Conservation (phyloP, 139 green algal species). For the Ostreobium quekettii region DNA sequence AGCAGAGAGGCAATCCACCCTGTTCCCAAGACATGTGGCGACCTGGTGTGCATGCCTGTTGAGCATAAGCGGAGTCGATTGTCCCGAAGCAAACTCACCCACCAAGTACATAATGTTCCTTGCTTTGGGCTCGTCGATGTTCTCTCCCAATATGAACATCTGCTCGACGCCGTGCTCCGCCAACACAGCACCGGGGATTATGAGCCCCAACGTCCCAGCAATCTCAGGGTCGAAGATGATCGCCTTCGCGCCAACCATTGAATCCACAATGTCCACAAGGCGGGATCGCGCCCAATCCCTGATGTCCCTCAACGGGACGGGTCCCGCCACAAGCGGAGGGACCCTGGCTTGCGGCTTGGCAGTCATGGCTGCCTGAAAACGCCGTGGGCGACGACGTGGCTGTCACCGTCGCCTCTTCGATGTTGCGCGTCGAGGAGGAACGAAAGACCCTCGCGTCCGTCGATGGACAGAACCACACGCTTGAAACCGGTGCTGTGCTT, state of each 20-base stretch:
- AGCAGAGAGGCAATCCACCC: too few relatives aligned
- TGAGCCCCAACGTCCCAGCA: slow-evolving; percentile 4
- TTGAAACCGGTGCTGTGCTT: too few relatives aligned
- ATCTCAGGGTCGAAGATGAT: slow-evolving; percentile 6
- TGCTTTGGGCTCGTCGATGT: background rate
- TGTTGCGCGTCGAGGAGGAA: too few relatives aligned
- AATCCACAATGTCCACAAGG: slow-evolving; percentile 17
- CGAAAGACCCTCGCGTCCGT: too few relatives aligned
- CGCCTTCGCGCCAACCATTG: slow-evolving; percentile 17
- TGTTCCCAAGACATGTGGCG: too few relatives aligned
- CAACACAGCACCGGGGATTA: slow-evolving; percentile 9
- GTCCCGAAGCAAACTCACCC: too few relatives aligned
- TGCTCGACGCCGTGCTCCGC: slow-evolving; percentile 17
- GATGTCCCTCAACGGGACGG: background rate
- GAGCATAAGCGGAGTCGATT: too few relatives aligned
- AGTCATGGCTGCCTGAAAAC: too few relatives aligned
- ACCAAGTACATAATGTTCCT: slow-evolving; percentile 17
- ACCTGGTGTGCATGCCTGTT: too few relatives aligned
- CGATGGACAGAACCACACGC: too few relatives aligned
- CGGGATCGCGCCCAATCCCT: background rate
- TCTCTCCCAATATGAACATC: slow-evolving; percentile 12
- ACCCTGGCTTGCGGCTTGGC: background rate
- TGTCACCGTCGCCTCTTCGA: too few relatives aligned
- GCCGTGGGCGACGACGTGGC: too few relatives aligned
- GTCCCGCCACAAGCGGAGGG: slow-evolving; percentile 7